A percentile compares a stretch with the other conserved stretches of the same genome.
phyloP scores from a whole-genome alignment of 495 filamentous ascomycete species.

The Cercophora sp. region DNA sequence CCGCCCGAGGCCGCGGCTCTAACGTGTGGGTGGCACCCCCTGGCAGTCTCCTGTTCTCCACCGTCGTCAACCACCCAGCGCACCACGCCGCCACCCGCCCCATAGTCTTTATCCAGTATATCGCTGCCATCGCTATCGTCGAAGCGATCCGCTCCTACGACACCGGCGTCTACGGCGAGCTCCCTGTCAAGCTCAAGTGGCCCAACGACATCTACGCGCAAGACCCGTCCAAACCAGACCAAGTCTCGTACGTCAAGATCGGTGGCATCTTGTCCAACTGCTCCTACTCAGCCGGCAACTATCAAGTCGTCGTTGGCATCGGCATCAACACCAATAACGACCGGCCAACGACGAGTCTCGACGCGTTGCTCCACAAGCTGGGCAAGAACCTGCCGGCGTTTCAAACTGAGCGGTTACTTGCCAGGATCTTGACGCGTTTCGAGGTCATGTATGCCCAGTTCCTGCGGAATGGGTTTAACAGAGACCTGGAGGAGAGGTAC shows the following conservation, averaged over 20 bases:
- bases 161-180: conserved; percentile 50
- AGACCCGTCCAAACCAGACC: conserved; percentile 58
- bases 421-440: conserved; percentile 74
- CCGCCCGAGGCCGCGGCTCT: conserved; percentile 83
- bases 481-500: conserved; percentile 69
- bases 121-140: conserved; percentile 85
- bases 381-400: conserved; percentile 47
- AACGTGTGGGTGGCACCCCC: conserved; percentile 96
- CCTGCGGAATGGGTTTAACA: conserved; percentile 64
- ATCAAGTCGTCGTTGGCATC: conserved; percentile 84
- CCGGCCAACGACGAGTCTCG: conserved; percentile 82
- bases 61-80: conserved; percentile 75
- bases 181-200: conserved; percentile 92
- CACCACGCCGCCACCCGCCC: conserved; percentile 67
- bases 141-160: conserved; percentile 82
- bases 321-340: conserved; percentile 86
- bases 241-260: conserved; percentile 76
- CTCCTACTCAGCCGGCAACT: conserved; percentile 69
- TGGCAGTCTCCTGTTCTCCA: conserved; percentile 82
- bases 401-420: conserved; percentile 76
- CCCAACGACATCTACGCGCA: conserved; percentile 93
- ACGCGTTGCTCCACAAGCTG: conserved; percentile 58
- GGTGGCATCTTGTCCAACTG: conserved; percentile 93
- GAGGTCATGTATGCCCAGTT: conserved; percentile 77
- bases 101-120: conserved; percentile 91